A percentile compares a stretch with the other conserved stretches of the same genome.
phyloP scores from a whole-genome alignment of 2,329 filamentous ascomycete species.

The Ascomycota sp. region DNA sequence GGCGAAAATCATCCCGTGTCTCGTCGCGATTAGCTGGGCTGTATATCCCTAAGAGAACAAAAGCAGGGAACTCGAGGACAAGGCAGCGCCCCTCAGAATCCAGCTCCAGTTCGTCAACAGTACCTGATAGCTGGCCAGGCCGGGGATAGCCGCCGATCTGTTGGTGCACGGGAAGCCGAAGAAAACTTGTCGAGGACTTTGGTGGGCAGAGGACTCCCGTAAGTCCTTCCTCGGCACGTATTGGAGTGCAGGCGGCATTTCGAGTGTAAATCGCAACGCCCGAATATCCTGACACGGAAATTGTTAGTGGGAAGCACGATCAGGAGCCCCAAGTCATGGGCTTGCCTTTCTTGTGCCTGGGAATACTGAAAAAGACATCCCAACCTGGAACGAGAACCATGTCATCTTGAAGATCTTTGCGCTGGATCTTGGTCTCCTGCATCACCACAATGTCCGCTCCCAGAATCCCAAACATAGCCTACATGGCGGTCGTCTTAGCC shows the following conservation, averaged over 20 bases:
- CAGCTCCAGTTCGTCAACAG: conserved; percentile 48
- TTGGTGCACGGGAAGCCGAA: conserved; percentile 50
- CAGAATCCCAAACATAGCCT: conserved; percentile 87
- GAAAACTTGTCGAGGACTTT: conserved; percentile 48
- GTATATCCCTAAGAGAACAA: conserved; percentile 84
- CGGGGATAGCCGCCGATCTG: conserved; percentile 81
- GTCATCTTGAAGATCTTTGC: conserved; percentile 78
- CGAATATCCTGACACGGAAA: conserved; percentile 50
- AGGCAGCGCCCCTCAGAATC: conserved; percentile 88
- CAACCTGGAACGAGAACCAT: conserved; percentile 91
- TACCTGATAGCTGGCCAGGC: conserved; percentile 39
- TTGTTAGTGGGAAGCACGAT: background rate
- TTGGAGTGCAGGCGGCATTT: conserved; percentile 66
- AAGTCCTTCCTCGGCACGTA: conserved; percentile 85
- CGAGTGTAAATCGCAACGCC: conserved; percentile 90
- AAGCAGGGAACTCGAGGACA: conserved; percentile 80
- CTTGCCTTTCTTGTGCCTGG: conserved; percentile 76
- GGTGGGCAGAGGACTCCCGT: conserved; percentile 61
- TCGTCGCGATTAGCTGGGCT: conserved; percentile 80
- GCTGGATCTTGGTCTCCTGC: conserved; percentile 91
- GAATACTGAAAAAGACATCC: conserved; percentile 91
- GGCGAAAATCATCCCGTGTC: conserved; percentile 60
- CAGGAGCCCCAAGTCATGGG: background rate
- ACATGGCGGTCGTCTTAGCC: background rate
- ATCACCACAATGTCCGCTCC: conserved; percentile 86